Base-by-base conservation (phyloP, 768 basidiomycete species). In the Auriculariales sp. region DNA sequence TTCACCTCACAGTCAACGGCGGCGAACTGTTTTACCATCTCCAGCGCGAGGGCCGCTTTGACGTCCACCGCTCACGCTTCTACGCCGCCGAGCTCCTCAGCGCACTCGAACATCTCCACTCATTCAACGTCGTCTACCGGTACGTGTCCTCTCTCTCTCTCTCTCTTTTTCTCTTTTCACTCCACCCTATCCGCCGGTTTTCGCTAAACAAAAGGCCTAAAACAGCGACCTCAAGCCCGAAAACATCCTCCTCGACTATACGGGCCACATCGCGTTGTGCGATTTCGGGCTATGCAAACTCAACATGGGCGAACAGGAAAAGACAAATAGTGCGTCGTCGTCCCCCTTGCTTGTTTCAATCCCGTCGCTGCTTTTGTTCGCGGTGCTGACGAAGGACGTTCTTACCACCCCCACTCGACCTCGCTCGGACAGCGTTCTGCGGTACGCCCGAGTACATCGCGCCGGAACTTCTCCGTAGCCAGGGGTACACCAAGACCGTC, bases 391-490 rank as follows among this genome's bases (percentile, higher is more conserved):
- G 22, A 6, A 25, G 7, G n/a, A n/a, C n/a, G n/a, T n/a, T n/a
- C 3, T 10, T 42, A 28, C n/a, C 11, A 19, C 33, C 35, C 48
- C n/a, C 7, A 3, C 28, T 30, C 55, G 52, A 58, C 52, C 27
- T 42, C 14, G 24, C 50, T 49, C 28, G 50, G 45, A 33, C 55
- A 88, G 85, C 92, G 6, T 99, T 99, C 73, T 99, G 94, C 60
- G 94, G 94, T 5, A 99, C 94, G 4, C 94, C 94, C 1, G 94
- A 99, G 64, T 98, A 98, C 66, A 98, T 98, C 58, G 92, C 93
- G 6, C 94, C 94, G 0, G 94, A 99, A 62, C 77, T 99, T 31
- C 77, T 99, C 54, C 90, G 93, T 62, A 95, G 87, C 54, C 86
- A 90, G 59, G 94, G 95, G 1, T 97, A 99, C 67, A 94, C 91